Conservation (phyloP, 805 yeast species). For the Starmerella bombi region DNA sequence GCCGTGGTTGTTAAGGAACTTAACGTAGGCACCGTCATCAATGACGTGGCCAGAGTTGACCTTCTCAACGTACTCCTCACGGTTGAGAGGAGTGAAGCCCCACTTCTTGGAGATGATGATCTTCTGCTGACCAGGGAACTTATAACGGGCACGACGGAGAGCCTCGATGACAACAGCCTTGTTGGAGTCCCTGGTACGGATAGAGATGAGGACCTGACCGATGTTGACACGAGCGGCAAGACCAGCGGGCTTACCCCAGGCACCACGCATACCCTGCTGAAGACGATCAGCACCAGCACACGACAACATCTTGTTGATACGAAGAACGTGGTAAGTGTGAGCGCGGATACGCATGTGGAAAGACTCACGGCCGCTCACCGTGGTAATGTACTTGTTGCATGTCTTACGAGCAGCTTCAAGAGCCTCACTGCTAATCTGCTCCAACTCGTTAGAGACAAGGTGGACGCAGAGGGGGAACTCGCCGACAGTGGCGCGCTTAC, state of each 20-base stretch:
- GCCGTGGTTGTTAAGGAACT: constrained; percentile 96
- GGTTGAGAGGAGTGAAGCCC: constrained; percentile 99
- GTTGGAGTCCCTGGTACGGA: constrained; percentile 97
- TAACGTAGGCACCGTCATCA: constrained; percentile 99
- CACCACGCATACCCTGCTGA: constrained; percentile 99
- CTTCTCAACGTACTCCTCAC: constrained; percentile 88
- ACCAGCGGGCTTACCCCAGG: constrained; percentile 99
- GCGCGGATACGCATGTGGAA: constrained; percentile 99
- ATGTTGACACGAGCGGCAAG: constrained; percentile 97
- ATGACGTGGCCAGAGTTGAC: constrained; percentile 96
- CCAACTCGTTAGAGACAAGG: constrained; percentile 97
- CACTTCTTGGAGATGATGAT: constrained; percentile 98
- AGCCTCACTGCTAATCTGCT: constrained; percentile 99
- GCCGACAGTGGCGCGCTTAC: constrained; percentile 98
- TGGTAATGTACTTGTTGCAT: constrained; percentile 99
- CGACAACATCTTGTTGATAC: constrained; percentile 99
- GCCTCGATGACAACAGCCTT: constrained; percentile 96
- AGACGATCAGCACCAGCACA: constrained; percentile 99
- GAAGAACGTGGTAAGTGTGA: constrained; percentile 99
- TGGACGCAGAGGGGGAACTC: constrained; percentile 99
- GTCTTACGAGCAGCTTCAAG: constrained; percentile 99
- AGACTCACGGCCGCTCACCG: constrained; percentile 93
- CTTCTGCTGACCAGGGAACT: constrained; percentile 99
- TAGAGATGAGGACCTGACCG: constrained; percentile 96
- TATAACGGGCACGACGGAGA: constrained; percentile 99